Evolutionary conservation across 2,329 filamentous ascomycete genomes (phyloP).

Genomic region (Chaetomiaceae sp.): DNA sequence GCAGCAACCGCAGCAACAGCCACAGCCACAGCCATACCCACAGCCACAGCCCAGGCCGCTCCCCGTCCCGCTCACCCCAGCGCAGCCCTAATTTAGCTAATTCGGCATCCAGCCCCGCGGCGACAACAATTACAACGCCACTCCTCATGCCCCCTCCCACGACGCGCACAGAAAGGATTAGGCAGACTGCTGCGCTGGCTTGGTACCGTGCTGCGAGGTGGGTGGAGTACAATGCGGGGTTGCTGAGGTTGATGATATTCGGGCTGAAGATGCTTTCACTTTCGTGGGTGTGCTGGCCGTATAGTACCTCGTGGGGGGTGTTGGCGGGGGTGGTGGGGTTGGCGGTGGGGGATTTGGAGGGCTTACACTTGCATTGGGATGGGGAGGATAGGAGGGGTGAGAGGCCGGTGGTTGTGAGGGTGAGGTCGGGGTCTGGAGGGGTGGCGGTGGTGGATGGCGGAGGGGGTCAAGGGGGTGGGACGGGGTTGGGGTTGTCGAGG

Average conservation of each 20-base stretch:
- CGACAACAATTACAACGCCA: constrained; percentile 33
- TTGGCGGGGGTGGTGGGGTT: constrained; percentile 7
- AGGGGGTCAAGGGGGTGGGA: background rate
- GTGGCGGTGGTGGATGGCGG: background rate
- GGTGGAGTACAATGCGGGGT: constrained; percentile 30
- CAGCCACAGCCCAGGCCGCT: constrained; percentile 30
- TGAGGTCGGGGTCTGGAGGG: background rate
- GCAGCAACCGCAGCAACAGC: constrained; percentile 21
- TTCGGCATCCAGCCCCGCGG: constrained; percentile 8
- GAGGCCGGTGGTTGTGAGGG: background rate
- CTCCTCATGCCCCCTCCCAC: constrained; percentile 49
- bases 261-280: constrained; percentile 63
- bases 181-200: constrained; percentile 34
- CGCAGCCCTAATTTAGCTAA: constrained; percentile 15
- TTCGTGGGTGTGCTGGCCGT: constrained; percentile 22
- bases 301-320: constrained; percentile 9
- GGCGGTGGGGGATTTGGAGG: constrained; percentile 14
- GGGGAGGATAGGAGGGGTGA: background rate
- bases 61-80: constrained; percentile 30
- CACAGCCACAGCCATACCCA: background rate
- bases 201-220: constrained; percentile 35
- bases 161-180: constrained; percentile 32
- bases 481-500: background rate
- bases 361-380: background rate
- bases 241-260: constrained; percentile 59